Conservation (phyloP, 2,329 filamentous ascomycete genomes). For the Penicillium sp. region DNA sequence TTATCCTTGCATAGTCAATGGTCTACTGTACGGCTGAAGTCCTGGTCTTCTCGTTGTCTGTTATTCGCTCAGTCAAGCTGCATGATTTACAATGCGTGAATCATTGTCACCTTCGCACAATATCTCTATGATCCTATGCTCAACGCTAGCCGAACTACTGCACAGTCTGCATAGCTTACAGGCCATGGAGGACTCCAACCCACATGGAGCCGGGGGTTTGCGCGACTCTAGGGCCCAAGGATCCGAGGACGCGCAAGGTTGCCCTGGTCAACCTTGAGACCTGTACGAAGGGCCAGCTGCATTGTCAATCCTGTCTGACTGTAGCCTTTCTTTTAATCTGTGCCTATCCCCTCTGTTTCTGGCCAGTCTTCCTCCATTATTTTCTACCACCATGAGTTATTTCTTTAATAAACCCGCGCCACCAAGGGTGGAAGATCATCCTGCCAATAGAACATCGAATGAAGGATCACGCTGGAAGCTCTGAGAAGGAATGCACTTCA, state of each 20-base stretch:
- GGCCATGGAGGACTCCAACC: not conserved
- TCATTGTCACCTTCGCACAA: not conserved
- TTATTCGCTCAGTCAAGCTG: not conserved
- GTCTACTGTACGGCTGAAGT: conserved; percentile 11
- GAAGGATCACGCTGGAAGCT: conserved; percentile 1
- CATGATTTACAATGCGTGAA: not conserved
- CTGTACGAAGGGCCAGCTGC: conserved; percentile 18
- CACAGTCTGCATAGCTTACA: not conserved
- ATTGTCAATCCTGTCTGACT: conserved; percentile 12
- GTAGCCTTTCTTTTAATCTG: conserved; percentile 1
- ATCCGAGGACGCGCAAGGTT: conserved; percentile 15
- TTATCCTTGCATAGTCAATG: conserved; percentile 14
- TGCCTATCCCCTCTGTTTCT: not conserved
- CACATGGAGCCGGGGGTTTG: conserved; percentile 1
- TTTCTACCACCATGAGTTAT: conserved; percentile 6
- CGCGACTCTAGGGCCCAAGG: conserved; percentile 1
- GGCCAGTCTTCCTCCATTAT: not conserved
- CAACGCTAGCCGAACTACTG: not conserved
- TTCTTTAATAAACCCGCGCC: conserved; percentile 11
- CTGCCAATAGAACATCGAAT: not conserved
- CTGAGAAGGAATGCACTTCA: conserved; percentile 23
- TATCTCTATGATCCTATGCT: not conserved
- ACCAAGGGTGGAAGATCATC: conserved; percentile 6
- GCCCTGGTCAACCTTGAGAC: conserved; percentile 18
- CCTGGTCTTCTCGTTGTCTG: conserved; percentile 2